Percentiles rank a stretch among this genome's conserved stretches.
Evolutionary conservation across 768 basidiomycete species (phyloP).

Genomic region (Serendipita sp.): DNA sequence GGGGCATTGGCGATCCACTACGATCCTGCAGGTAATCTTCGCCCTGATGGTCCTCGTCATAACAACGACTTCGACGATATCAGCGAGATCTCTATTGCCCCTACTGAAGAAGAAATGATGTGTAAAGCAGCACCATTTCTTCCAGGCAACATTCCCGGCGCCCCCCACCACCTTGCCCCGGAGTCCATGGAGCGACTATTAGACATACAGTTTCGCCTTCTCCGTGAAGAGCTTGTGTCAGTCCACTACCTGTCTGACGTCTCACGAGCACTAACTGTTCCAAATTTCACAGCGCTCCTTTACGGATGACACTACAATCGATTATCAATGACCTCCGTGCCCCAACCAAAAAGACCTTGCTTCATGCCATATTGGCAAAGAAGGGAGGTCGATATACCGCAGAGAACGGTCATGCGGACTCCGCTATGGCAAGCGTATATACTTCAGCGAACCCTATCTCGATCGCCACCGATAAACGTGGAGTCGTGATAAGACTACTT

Average conservation of each 20-base stretch:
- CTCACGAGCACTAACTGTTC: not conserved
- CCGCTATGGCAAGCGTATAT: conserved; percentile 14
- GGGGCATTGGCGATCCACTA: conserved; percentile 27
- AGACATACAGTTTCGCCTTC: conserved; percentile 58
- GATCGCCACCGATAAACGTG: conserved; percentile 20
- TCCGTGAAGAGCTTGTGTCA: conserved; percentile 56
- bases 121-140: conserved; percentile 35
- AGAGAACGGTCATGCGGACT: conserved; percentile 1
- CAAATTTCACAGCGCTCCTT: conserved; percentile 26
- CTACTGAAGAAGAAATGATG: conserved; percentile 50
- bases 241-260: conserved; percentile 12
- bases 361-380: conserved; percentile 7
- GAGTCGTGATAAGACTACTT: conserved; percentile 30
- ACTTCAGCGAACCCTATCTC: conserved; percentile 9
- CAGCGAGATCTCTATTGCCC: conserved; percentile 43
- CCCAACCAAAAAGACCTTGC: conserved; percentile 3
- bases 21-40: conserved; percentile 38
- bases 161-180: conserved; percentile 42
- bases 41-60: conserved; percentile 41
- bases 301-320: conserved; percentile 33
- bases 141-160: conserved; percentile 41
- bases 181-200: conserved; percentile 48
- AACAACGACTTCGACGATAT: conserved; percentile 51
- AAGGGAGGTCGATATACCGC: conserved; percentile 15
- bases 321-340: conserved; percentile 30